phyloP scores from a whole-genome alignment of 2,329 filamentous ascomycete species.

The Talaromyces pinophilus region DNA sequence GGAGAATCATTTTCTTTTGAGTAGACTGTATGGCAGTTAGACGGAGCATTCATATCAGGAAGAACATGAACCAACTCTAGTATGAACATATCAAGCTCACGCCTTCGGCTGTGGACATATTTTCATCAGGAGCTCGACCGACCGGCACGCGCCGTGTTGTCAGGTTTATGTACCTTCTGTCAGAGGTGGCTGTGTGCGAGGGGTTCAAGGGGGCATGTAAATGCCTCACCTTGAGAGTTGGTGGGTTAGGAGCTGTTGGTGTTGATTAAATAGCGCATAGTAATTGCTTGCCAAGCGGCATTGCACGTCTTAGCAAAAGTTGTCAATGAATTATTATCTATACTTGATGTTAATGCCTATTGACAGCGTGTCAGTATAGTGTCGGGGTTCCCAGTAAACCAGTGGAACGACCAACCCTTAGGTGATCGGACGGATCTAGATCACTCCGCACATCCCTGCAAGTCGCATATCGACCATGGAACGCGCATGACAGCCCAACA shows the following conservation, averaged over 20 bases:
- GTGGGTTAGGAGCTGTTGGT: background rate
- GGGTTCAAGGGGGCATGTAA: background rate
- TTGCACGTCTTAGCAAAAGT: background rate
- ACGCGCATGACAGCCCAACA: background rate
- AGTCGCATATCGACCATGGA: background rate
- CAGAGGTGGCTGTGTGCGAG: constrained; percentile 1
- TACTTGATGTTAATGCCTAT: background rate
- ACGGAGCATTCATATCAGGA: constrained; percentile 16
- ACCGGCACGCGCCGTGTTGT: constrained; percentile 5
- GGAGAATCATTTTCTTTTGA: background rate
- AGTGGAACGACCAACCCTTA: background rate
- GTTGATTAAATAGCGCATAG: constrained; percentile 12
- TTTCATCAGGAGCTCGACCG: background rate
- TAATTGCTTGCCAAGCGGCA: constrained; percentile 2
- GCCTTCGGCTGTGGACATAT: background rate
- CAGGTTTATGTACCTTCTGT: constrained; percentile 7
- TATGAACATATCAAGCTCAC: background rate
- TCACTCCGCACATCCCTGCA: background rate
- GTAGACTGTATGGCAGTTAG: constrained; percentile 10
- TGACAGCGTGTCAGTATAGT: background rate
- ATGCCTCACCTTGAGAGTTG: constrained; percentile 6
- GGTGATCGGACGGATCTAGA: background rate
- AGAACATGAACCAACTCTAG: constrained; percentile 2
- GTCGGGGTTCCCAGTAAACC: background rate
- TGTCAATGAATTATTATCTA: background rate